Conservation (phyloP, 1,284 basidiomycete genomes). For the Moesziomyces sp. region DNA sequence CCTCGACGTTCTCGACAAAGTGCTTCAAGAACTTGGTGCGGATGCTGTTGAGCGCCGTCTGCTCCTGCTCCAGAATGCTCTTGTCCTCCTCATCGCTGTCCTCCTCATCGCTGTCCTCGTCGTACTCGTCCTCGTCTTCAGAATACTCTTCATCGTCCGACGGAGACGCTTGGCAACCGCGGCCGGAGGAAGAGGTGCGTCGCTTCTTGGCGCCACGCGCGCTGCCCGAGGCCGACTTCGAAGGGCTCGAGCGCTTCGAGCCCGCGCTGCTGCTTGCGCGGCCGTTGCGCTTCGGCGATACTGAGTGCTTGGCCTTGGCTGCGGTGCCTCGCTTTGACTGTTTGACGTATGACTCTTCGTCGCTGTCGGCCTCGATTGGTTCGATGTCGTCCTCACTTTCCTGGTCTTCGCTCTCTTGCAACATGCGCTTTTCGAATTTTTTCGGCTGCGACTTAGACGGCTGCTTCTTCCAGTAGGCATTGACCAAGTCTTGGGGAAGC, state of each 20-base stretch:
- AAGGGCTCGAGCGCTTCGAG: not conserved
- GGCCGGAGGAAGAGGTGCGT: conserved; percentile 10
- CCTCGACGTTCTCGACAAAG: conserved; percentile 16
- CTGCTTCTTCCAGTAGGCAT: conserved; percentile 48
- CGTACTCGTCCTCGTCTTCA: conserved; percentile 1
- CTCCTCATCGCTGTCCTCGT: conserved; percentile 3
- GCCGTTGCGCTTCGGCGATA: conserved; percentile 4
- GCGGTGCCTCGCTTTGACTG: not conserved
- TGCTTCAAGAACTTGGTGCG: conserved; percentile 13
- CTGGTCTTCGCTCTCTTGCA: conserved; percentile 16
- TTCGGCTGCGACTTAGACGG: conserved; percentile 44
- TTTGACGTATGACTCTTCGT: conserved; percentile 6
- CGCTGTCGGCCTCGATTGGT: conserved; percentile 12
- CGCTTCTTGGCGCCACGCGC: conserved; percentile 6
- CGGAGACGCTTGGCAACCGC: conserved; percentile 3
- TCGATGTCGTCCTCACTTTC: conserved; percentile 27
- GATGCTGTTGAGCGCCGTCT: conserved; percentile 16
- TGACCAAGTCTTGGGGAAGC: conserved; percentile 11
- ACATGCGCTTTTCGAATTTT: conserved; percentile 22
- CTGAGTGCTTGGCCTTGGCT: conserved; percentile 8
- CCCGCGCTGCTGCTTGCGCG: not conserved
- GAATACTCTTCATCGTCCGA: conserved; percentile 1
- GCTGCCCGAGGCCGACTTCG: not conserved
- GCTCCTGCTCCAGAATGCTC: not conserved
- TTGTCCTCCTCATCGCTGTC: not conserved